Evolutionary conservation across 2,329 filamentous ascomycete species (phyloP).

Genomic region (Monilinia fructicola): DNA sequence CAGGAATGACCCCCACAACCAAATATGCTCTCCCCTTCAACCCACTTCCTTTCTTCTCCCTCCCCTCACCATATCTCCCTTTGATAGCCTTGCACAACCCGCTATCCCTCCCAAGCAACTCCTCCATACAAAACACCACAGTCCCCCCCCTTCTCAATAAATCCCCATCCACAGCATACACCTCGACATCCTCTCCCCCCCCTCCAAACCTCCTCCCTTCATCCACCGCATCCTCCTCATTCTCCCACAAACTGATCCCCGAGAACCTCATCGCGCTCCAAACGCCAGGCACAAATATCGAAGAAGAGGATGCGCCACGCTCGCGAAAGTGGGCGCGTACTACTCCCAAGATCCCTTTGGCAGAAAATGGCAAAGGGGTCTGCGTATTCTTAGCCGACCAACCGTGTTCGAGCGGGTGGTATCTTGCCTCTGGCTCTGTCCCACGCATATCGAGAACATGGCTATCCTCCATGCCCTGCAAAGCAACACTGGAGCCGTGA

Average conservation of each 20-base stretch:
- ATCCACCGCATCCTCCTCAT: background rate
- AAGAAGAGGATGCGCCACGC: background rate
- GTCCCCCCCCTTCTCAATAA: background rate
- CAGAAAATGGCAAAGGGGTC: background rate
- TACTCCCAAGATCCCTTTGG: background rate
- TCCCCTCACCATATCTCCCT: background rate
- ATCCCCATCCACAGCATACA: background rate
- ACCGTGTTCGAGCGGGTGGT: background rate
- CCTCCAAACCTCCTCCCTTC: background rate
- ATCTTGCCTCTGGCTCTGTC: background rate
- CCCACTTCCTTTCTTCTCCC: too few relatives aligned
- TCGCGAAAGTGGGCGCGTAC: background rate
- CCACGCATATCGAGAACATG: too few relatives aligned
- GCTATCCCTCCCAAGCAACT: background rate
- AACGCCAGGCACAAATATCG: constrained; percentile 3
- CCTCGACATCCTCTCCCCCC: background rate
- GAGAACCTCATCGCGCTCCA: background rate
- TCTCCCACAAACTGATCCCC: background rate
- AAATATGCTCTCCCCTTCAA: constrained; percentile 13
- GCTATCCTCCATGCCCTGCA: background rate
- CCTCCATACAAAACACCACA: constrained; percentile 12
- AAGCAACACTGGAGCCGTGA: too few relatives aligned
- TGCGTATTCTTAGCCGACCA: background rate
- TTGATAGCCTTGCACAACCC: background rate
- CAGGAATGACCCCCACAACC: constrained; percentile 18